Evolutionary conservation across 2,329 filamentous ascomycete species (phyloP).

Genomic region (Paraconiothyrium brasiliense): DNA sequence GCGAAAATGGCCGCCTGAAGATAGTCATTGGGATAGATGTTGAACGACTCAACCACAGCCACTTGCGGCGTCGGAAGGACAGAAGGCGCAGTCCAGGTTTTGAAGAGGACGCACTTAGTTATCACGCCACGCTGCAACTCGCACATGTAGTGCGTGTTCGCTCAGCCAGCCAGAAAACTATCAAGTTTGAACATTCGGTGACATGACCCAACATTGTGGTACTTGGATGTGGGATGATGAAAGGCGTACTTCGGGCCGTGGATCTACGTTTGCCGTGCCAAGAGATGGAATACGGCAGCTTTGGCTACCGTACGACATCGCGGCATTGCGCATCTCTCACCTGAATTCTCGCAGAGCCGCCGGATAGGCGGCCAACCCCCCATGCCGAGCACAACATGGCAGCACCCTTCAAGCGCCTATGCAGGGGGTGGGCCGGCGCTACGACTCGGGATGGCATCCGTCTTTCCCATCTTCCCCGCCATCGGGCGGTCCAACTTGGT

Average conservation of each 20-base stretch:
- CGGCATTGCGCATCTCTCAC: conserved; percentile 25
- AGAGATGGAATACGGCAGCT: conserved; percentile 1
- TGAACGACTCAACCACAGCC: conserved; percentile 20
- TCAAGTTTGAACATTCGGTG: conserved; percentile 36
- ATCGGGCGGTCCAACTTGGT: conserved; percentile 28
- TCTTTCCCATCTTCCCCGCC: conserved; percentile 34
- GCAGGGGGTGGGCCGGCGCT: conserved; percentile 34
- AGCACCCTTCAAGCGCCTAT: conserved; percentile 27
- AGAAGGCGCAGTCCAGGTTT: conserved; percentile 16
- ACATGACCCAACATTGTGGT: conserved; percentile 34
- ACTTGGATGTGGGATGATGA: conserved; percentile 34
- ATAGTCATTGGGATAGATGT: conserved; percentile 17
- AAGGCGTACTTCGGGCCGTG: conserved; percentile 21
- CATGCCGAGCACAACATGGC: conserved; percentile 14
- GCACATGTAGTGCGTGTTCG: conserved; percentile 29
- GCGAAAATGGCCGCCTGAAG: conserved; percentile 48
- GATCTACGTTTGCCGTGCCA: conserved; percentile 24
- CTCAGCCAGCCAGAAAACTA: conserved; percentile 31
- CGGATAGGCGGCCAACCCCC: conserved; percentile 24
- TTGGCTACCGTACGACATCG: conserved; percentile 20
- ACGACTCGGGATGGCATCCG: conserved; percentile 29
- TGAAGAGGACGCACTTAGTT: conserved; percentile 24
- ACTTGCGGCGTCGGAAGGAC: conserved; percentile 11
- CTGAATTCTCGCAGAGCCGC: conserved; percentile 34
- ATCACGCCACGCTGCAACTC: conserved; percentile 34